Conservation (phyloP, 2,329 filamentous ascomycete species). For the Nannizzia gypsea region DNA sequence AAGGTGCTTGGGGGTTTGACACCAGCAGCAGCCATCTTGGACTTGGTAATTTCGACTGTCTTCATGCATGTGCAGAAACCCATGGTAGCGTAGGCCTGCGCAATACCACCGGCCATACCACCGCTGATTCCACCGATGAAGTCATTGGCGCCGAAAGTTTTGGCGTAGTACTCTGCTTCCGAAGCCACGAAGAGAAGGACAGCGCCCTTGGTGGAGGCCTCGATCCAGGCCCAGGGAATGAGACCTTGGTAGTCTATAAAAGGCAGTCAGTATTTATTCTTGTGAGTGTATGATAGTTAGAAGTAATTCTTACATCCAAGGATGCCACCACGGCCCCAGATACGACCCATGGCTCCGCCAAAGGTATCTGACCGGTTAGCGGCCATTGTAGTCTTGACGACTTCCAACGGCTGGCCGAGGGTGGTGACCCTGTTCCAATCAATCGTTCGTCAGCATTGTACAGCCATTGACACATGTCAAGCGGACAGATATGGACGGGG, state of each 20-base stretch:
- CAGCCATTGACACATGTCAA: neutral
- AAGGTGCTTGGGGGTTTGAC: constrained; percentile 83
- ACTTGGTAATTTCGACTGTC: constrained; percentile 98
- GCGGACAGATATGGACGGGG: neutral
- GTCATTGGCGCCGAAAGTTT: constrained; percentile 66
- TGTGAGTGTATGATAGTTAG: neutral
- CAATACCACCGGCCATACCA: constrained; percentile 87
- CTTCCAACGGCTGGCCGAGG: constrained; percentile 78
- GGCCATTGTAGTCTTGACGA: constrained; percentile 99
- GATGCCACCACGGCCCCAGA: constrained; percentile 88
- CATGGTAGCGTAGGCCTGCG: constrained; percentile 98
- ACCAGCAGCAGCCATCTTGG: constrained; percentile 78
- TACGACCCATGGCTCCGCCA: constrained; percentile 63
- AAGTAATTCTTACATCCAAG: constrained; percentile 67
- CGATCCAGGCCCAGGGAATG: constrained; percentile 99
- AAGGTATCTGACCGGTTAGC: constrained; percentile 89
- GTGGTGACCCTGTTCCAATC: constrained; percentile 46
- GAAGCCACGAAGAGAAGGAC: constrained; percentile 98
- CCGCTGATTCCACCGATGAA: constrained; percentile 82
- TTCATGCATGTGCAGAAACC: constrained; percentile 99
- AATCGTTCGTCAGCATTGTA: neutral
- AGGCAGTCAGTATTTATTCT: neutral
- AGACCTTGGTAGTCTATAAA: constrained; percentile 90
- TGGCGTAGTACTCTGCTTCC: constrained; percentile 93
- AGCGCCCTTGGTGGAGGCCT: constrained; percentile 98